Conservation (phyloP, 2,329 filamentous ascomycete species). For the Fusarium hostae region DNA sequence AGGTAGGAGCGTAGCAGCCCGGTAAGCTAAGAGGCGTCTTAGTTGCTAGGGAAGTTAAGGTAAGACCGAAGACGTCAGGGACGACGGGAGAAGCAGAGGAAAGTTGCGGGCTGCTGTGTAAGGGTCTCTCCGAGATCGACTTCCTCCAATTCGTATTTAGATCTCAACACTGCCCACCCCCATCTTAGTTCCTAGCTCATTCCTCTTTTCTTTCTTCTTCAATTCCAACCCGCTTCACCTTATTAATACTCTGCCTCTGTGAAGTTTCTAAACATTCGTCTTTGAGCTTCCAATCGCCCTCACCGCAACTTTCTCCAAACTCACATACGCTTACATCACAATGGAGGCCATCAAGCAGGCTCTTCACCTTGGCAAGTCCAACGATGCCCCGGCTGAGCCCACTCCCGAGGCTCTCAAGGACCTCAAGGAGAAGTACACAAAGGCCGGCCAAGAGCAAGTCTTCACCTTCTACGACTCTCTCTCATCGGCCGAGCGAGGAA, state of each 20-base stretch:
- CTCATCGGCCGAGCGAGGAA: conserved; percentile 75
- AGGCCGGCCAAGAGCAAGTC: conserved; percentile 82
- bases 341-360: conserved; percentile 60
- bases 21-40: conserved; percentile 17
- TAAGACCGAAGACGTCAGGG: conserved; percentile 24
- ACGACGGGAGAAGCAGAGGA: conserved; percentile 6
- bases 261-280: conserved; percentile 2
- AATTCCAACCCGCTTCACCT: conserved; percentile 15
- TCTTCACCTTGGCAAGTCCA: conserved; percentile 51
- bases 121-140: conserved; percentile 35
- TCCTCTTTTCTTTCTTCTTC: conserved; percentile 27
- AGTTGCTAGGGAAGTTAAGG: conserved; percentile 17
- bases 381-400: conserved; percentile 60
- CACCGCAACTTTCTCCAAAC: conserved; percentile 31
- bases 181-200: conserved; percentile 5
- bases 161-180: conserved; percentile 29
- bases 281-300: conserved; percentile 13
- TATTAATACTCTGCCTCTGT: conserved; percentile 6
- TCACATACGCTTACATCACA: conserved; percentile 35
- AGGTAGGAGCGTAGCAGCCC: conserved; percentile 17
- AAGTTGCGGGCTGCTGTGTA: conserved; percentile 15
- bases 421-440: conserved; percentile 77
- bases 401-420: conserved; percentile 73
- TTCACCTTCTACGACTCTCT: conserved; percentile 87
- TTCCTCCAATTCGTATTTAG: conserved; percentile 36